Percentiles rank a stretch among this genome's conserved stretches.
phyloP scores from a whole-genome alignment of 2,329 filamentous ascomycete genomes.

The Arachnopeziza araneosa region DNA sequence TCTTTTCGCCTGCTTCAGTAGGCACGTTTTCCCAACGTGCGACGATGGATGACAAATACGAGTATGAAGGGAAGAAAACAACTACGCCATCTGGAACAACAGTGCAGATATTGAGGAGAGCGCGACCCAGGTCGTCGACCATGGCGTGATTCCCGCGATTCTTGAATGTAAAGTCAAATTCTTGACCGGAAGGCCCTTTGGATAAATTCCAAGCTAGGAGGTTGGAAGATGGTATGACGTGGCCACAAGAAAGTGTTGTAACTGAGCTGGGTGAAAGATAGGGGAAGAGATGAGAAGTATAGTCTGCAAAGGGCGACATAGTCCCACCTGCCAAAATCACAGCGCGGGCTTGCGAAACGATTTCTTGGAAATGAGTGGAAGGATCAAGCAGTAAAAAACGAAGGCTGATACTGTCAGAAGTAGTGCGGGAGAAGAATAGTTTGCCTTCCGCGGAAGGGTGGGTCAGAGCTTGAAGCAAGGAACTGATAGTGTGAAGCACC shows the following conservation, averaged over 20 bases:
- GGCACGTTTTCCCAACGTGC: slow-evolving; percentile 48
- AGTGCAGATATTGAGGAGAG: slow-evolving; percentile 65
- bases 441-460: slow-evolving; percentile 72
- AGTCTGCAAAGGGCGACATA: slow-evolving; percentile 96
- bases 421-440: slow-evolving; percentile 54
- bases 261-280: slow-evolving; percentile 59
- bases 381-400: slow-evolving; percentile 89
- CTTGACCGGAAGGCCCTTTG: slow-evolving; percentile 39
- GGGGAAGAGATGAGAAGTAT: slow-evolving; percentile 78
- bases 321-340: slow-evolving; percentile 92
- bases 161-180: slow-evolving; percentile 86
- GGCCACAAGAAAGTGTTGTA: slow-evolving; percentile 82
- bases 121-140: slow-evolving; percentile 67
- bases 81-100: slow-evolving; percentile 84
- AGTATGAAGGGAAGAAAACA: slow-evolving; percentile 93
- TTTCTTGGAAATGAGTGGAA: slow-evolving; percentile 82
- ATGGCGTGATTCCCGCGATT: slow-evolving; percentile 57
- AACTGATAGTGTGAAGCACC: slow-evolving; percentile 49
- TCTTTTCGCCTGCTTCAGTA: slow-evolving; percentile 23
- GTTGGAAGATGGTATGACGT: slow-evolving; percentile 82
- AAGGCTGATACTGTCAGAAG: slow-evolving; percentile 49
- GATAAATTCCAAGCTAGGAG: slow-evolving; percentile 71
- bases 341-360: slow-evolving; percentile 77
- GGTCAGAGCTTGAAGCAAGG: slow-evolving; percentile 74
- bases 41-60: slow-evolving; percentile 75